phyloP scores from a whole-genome alignment of 495 filamentous ascomycete genomes.

The Chaetomium tenue region DNA sequence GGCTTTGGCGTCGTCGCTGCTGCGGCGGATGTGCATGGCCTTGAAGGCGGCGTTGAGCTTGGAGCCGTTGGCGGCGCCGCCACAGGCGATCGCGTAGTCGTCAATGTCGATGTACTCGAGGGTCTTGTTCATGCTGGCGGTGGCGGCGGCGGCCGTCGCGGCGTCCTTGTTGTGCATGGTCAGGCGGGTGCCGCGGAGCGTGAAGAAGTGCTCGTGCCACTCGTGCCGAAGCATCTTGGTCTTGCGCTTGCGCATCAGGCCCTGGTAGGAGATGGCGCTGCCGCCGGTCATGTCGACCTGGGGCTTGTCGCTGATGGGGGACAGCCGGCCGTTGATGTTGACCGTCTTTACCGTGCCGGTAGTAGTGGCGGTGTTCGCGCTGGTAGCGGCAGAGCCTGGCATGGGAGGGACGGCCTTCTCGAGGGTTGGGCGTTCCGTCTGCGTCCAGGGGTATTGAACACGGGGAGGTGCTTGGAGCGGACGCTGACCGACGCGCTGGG shows the following conservation, averaged over 20 bases:
- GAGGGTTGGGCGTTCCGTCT: conserved; percentile 39
- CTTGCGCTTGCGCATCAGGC: conserved; percentile 94
- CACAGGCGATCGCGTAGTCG: conserved; percentile 92
- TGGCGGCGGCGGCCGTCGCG: conserved; percentile 39
- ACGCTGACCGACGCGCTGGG: conserved; percentile 34
- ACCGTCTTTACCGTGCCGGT: conserved; percentile 22
- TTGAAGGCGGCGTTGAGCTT: conserved; percentile 90
- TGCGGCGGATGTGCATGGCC: conserved; percentile 66
- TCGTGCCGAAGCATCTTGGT: conserved; percentile 85
- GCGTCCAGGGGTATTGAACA: conserved; percentile 50
- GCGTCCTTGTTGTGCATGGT: conserved; percentile 73
- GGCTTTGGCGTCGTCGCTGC: conserved; percentile 46
- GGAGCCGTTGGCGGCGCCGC: conserved; percentile 63
- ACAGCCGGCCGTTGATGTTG: conserved; percentile 54
- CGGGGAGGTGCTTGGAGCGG: conserved; percentile 48
- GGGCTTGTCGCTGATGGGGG: conserved; percentile 31
- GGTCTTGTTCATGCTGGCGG: conserved; percentile 50
- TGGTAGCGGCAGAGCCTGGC: conserved; percentile 27
- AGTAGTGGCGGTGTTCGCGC: conserved; percentile 30
- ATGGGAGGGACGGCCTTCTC: conserved; percentile 40
- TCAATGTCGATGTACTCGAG: conserved; percentile 90
- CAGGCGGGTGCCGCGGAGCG: conserved; percentile 77
- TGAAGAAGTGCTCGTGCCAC: conserved; percentile 88
- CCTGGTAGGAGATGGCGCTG: conserved; percentile 62
- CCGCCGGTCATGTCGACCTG: conserved; percentile 40